These are phyloP conservation scores for Apocynum venetum DNA, from an alignment of 257 asterid genomes.

Conservation along the genomic window DNA sequence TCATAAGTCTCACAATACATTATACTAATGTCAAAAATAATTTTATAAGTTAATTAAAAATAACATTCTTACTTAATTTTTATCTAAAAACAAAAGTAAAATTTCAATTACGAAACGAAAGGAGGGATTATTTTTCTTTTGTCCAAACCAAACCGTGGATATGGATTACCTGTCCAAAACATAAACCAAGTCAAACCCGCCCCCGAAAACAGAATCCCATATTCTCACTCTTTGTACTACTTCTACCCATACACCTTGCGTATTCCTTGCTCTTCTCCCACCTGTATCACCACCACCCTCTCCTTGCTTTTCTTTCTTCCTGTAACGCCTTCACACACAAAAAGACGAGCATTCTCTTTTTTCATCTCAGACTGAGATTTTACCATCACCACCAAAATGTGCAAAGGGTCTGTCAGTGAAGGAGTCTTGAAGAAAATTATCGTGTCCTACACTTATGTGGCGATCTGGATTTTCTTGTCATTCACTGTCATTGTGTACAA, in stretches of 20 bases:
- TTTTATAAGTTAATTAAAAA: too few relatives aligned
- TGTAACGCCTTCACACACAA: not conserved
- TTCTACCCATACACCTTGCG: slow-evolving; percentile 3
- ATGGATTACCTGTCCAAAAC: not conserved
- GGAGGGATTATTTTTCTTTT: too few relatives aligned
- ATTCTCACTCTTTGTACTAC: slow-evolving; percentile 1
- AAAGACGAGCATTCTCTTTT: not conserved
- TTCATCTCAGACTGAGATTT: not conserved
- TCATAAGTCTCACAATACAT: too few relatives aligned
- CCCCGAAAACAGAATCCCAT: not conserved
- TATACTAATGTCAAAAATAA: too few relatives aligned
- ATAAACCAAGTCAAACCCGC: slow-evolving; percentile 4
- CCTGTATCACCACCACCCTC: not conserved
- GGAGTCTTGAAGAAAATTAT: slow-evolving; percentile 24
- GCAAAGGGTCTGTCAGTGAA: slow-evolving; percentile 20
- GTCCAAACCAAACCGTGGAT: not conserved
- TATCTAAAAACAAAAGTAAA: too few relatives aligned
- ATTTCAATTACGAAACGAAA: too few relatives aligned
- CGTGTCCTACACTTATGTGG: slow-evolving; percentile 25
- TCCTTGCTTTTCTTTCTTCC: slow-evolving; percentile 1
- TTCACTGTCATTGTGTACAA: slow-evolving; percentile 31
- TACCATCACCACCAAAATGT: slow-evolving; percentile 9
- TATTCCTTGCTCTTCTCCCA: not conserved
- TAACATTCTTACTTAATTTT: too few relatives aligned
- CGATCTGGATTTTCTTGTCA: slow-evolving; percentile 29